These are phyloP conservation scores for Marasmius oreades DNA, from an alignment of 1,284 basidiomycete genomes.

Conservation along the genomic window DNA sequence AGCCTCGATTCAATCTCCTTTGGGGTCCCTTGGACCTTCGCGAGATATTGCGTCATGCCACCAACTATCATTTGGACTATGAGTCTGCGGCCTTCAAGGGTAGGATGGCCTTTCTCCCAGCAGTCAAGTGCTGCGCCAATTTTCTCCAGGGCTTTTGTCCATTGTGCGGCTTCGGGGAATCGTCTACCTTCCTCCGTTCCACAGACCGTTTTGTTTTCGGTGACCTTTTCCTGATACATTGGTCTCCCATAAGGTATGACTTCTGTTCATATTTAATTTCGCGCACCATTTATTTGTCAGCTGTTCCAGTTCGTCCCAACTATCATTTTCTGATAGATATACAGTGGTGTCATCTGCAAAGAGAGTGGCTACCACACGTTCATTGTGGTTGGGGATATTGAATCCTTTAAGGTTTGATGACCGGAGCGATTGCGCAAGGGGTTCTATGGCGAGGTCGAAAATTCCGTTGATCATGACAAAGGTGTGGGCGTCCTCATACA, in stretches of 20 bases:
- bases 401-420: slow-evolving; percentile 19
- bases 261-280: slow-evolving; percentile 32
- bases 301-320: slow-evolving; percentile 13
- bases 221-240: no score
- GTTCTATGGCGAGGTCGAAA: slow-evolving; percentile 27
- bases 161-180: slow-evolving; percentile 3
- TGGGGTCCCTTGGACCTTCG: slow-evolving; percentile 23
- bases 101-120: slow-evolving; percentile 13
- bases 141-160: slow-evolving; percentile 19
- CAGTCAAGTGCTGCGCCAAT: slow-evolving; percentile 5
- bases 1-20: slow-evolving; percentile 7
- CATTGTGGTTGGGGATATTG: slow-evolving; percentile 9
- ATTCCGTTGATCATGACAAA: slow-evolving; percentile 20
- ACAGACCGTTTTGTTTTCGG: no score
- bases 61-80: slow-evolving; percentile 17
- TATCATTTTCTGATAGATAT: no score
- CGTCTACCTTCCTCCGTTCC: not conserved
- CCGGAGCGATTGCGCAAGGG: slow-evolving; percentile 17
- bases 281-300: slow-evolving; percentile 30
- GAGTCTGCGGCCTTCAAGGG: slow-evolving; percentile 15
- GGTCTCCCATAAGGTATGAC: slow-evolving; percentile 32
- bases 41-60: slow-evolving; percentile 19
- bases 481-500: slow-evolving; percentile 20
- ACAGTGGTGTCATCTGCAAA: slow-evolving; percentile 32
- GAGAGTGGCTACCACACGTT: slow-evolving; percentile 21